Conservation (phyloP, 495 filamentous ascomycete genomes). For the Sabuloglossum arenarium region DNA sequence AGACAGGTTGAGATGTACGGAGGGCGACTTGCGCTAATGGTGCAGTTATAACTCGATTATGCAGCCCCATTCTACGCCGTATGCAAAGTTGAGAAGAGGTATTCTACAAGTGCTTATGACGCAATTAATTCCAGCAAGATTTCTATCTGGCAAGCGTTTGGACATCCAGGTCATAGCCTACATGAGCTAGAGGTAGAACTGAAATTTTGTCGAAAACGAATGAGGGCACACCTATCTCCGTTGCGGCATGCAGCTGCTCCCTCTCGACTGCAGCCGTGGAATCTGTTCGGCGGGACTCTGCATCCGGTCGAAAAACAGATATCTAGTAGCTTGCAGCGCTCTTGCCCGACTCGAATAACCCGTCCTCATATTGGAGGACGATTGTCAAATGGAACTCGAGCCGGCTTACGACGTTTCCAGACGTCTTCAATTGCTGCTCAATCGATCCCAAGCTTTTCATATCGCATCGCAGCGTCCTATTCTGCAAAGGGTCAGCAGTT, state of each 20-base stretch:
- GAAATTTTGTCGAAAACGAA: neutral
- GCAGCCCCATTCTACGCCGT: too few species aligned
- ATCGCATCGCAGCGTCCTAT: slow-evolving; percentile 46
- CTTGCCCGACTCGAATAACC: neutral
- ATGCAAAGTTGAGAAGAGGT: too few species aligned
- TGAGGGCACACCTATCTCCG: neutral
- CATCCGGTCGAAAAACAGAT: neutral
- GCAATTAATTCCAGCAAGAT: neutral
- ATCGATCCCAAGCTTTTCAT: slow-evolving; percentile 25
- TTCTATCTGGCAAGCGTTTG: neutral
- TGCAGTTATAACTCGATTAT: too few species aligned
- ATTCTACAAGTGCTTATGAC: neutral
- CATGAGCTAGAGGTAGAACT: neutral
- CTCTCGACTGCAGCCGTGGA: neutral
- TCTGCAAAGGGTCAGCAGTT: slow-evolving; percentile 60
- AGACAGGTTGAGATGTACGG: neutral
- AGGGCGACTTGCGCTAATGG: neutral
- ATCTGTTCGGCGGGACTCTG: neutral
- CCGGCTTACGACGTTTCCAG: neutral
- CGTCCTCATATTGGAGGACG: neutral
- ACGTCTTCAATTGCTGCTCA: neutral
- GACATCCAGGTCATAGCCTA: neutral
- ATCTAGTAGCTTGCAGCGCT: neutral
- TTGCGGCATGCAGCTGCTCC: neutral
- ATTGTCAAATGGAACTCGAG: neutral